A percentile compares a stretch with the other conserved stretches of the same genome.
Evolutionary conservation across 768 basidiomycete genomes (phyloP).

Genomic region (Rubroboletus satanas): DNA sequence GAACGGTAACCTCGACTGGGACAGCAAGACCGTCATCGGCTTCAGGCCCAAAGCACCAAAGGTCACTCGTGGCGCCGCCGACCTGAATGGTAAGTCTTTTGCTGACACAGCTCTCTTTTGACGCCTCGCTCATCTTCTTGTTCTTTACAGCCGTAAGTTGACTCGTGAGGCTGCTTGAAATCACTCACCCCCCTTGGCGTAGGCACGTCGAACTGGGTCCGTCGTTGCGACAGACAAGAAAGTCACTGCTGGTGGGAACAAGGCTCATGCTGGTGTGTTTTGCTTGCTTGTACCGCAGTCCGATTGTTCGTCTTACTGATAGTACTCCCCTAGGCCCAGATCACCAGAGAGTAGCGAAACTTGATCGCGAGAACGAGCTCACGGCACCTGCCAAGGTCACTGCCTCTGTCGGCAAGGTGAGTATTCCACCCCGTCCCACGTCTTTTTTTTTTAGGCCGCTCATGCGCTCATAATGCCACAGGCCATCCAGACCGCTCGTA

Average conservation of each 20-base stretch:
- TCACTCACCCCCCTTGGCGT: constrained; percentile 7
- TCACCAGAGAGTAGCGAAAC: constrained; percentile 89
- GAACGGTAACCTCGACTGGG: constrained; percentile 63
- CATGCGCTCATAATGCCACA: constrained; percentile 28
- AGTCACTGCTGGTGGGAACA: constrained; percentile 63
- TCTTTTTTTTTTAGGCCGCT: neutral
- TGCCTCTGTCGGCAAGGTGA: constrained; percentile 67
- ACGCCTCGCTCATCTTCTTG: constrained; percentile 13
- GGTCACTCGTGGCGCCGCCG: constrained; percentile 59
- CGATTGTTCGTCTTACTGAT: neutral
- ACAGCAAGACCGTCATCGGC: constrained; percentile 70
- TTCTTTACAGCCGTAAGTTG: constrained; percentile 49
- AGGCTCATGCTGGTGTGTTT: constrained; percentile 63
- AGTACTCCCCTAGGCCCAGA: constrained; percentile 63
- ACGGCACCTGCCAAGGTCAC: constrained; percentile 84
- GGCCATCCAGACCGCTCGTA: constrained; percentile 80
- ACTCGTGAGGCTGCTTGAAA: neutral
- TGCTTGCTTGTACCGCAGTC: neutral
- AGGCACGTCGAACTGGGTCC: constrained; percentile 75
- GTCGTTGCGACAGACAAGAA: constrained; percentile 86
- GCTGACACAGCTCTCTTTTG: neutral
- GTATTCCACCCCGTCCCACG: constrained; percentile 10
- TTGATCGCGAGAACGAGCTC: constrained; percentile 94
- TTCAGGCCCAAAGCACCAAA: constrained; percentile 57
- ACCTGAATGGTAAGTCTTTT: constrained; percentile 44